Percentiles rank a stretch among this genome's conserved stretches.
Evolutionary conservation across 495 filamentous ascomycete genomes (phyloP).

Genomic region (Tirmania nivea): DNA sequence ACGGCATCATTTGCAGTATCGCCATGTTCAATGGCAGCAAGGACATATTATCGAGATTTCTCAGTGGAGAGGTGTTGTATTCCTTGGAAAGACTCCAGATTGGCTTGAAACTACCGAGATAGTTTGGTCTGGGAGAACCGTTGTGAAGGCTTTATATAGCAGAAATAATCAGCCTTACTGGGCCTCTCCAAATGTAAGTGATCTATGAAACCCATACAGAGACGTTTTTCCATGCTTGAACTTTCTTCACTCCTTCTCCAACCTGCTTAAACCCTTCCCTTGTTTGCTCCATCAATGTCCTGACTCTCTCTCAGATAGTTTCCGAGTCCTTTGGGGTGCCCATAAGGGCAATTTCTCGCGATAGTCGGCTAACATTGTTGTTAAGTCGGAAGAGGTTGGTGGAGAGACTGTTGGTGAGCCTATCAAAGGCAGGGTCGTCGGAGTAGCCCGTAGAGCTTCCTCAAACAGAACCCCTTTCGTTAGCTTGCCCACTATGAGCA

Average conservation of each 20-base stretch:
- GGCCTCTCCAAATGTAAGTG: neutral
- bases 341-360: slow-evolving; percentile 57
- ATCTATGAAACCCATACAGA: slow-evolving; percentile 48
- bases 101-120: slow-evolving; percentile 70
- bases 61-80: slow-evolving; percentile 76
- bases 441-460: slow-evolving; percentile 39
- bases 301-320: slow-evolving; percentile 71
- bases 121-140: slow-evolving; percentile 90
- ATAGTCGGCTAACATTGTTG: slow-evolving; percentile 60
- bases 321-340: slow-evolving; percentile 84
- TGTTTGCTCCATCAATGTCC: slow-evolving; percentile 65
- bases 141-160: slow-evolving; percentile 45
- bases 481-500: slow-evolving; percentile 4
- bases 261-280: slow-evolving; percentile 74
- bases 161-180: neutral
- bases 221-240: slow-evolving; percentile 76
- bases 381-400: slow-evolving; percentile 73
- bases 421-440: slow-evolving; percentile 84
- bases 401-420: slow-evolving; percentile 56
- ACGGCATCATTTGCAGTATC: slow-evolving; percentile 6
- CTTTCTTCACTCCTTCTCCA: slow-evolving; percentile 78
- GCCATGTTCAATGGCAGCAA: slow-evolving; percentile 28
- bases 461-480: too few relatives aligned
- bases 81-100: slow-evolving; percentile 70
- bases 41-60: slow-evolving; percentile 70